A percentile compares a stretch with the other conserved stretches of the same genome.
Evolutionary conservation across 1,284 basidiomycete species (phyloP).

Genomic region (Xerocomus tenax): DNA sequence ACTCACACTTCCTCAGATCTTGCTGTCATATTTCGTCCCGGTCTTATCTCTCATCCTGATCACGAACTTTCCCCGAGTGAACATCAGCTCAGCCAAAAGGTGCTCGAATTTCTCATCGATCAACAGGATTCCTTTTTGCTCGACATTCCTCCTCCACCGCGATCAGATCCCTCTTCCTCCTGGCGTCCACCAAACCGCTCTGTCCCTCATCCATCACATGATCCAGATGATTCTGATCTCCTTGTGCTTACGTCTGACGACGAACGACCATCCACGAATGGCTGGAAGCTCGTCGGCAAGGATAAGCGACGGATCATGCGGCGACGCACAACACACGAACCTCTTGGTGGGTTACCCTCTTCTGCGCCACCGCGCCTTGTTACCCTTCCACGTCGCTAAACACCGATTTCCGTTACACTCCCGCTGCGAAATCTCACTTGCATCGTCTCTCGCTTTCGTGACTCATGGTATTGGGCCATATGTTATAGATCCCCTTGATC

Average conservation of each 20-base stretch:
- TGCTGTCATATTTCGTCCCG: conserved; percentile 90
- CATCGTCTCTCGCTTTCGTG: not conserved
- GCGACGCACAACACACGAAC: conserved; percentile 50
- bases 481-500: conserved; percentile 19
- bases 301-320: conserved; percentile 39
- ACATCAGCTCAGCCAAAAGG: conserved; percentile 79
- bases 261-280: conserved; percentile 34
- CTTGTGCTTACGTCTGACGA: conserved; percentile 41
- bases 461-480: not conserved
- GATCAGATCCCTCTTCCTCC: conserved; percentile 28
- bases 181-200: conserved; percentile 23
- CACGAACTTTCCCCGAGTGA: conserved; percentile 78
- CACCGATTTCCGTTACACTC: conserved; percentile 1
- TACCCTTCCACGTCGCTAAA: conserved; percentile 28
- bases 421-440: not conserved
- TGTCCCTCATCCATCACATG: conserved; percentile 11
- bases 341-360: conserved; percentile 40
- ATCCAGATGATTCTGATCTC: conserved; percentile 31
- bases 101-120: conserved; percentile 90
- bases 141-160: conserved; percentile 64
- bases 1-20: conserved; percentile 52
- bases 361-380: conserved; percentile 27
- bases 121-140: conserved; percentile 83
- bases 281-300: conserved; percentile 42
- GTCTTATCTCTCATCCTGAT: conserved; percentile 78